Evolutionary conservation across 2,329 filamentous ascomycete genomes (phyloP).

Genomic region (Graphium sp.): DNA sequence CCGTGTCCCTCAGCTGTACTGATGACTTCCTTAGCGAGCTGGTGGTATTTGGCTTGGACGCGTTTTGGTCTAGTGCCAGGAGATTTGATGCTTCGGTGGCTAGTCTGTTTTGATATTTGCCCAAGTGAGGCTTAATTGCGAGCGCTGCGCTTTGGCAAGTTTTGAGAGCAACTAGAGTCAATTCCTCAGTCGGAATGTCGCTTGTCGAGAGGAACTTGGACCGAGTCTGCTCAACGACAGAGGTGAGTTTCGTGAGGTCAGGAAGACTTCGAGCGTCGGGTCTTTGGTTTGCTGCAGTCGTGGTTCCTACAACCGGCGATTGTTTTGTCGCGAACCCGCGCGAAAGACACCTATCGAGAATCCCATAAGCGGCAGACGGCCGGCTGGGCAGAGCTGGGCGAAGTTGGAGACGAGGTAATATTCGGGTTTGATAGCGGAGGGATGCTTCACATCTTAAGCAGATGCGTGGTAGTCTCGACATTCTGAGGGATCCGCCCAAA

Average conservation of each 20-base stretch:
- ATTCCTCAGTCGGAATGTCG: slow-evolving; percentile 24
- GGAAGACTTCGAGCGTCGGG: too few species aligned
- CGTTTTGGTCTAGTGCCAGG: slow-evolving; percentile 14
- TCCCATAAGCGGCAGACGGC: too few species aligned
- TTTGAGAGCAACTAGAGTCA: slow-evolving; percentile 24
- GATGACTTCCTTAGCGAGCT: slow-evolving; percentile 5
- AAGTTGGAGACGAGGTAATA: too few species aligned
- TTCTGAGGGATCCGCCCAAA: too few species aligned
- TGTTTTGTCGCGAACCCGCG: too few species aligned
- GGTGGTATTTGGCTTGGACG: slow-evolving; percentile 5
- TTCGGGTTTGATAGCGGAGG: too few species aligned
- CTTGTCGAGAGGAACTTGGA: slow-evolving; percentile 24
- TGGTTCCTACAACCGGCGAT: too few species aligned
- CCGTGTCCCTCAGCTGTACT: slow-evolving; percentile 21
- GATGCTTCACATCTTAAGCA: too few species aligned
- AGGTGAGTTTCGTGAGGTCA: slow-evolving; percentile 21
- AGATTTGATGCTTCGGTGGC: slow-evolving; percentile 15
- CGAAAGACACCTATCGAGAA: too few species aligned
- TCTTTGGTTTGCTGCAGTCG: too few species aligned
- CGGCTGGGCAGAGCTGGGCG: too few species aligned
- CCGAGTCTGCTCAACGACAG: slow-evolving; percentile 22
- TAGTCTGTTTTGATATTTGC: slow-evolving; percentile 6
- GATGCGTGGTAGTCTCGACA: too few species aligned
- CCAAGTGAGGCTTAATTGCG: slow-evolving; percentile 17
- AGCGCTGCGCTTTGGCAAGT: slow-evolving; percentile 26